Evolutionary conservation across 768 basidiomycete genomes (phyloP).

Genomic region (Mycena indigotica): DNA sequence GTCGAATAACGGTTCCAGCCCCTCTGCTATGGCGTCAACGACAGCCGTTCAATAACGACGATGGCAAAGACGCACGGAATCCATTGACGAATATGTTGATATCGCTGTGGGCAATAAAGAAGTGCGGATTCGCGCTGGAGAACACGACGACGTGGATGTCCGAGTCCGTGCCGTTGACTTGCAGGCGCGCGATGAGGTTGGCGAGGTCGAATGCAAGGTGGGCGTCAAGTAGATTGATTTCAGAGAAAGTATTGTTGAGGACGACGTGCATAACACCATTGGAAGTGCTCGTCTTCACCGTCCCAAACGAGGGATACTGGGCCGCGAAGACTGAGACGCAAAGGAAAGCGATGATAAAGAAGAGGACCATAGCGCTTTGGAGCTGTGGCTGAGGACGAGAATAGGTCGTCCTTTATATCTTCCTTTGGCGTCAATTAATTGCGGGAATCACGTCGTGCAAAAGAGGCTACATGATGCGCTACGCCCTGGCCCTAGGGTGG

Average conservation of each 20-base stretch:
- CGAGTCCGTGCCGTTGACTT: slow-evolving; percentile 1
- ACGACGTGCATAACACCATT: slow-evolving; percentile 1
- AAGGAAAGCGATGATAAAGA: no score
- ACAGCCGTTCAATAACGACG: background rate
- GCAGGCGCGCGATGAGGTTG: slow-evolving; percentile 8
- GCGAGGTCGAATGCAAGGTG: slow-evolving; percentile 5
- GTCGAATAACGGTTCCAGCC: slow-evolving; percentile 3
- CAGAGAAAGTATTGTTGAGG: slow-evolving; percentile 4
- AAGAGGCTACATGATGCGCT: no score
- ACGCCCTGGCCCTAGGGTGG: no score
- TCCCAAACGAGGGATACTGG: slow-evolving; percentile 3
- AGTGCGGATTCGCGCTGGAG: slow-evolving; percentile 7
- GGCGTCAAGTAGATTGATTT: background rate
- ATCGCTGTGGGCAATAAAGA: slow-evolving; percentile 10
- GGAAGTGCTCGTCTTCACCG: background rate
- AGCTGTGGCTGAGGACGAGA: no score
- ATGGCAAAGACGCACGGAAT: background rate
- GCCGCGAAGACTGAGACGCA: no score
- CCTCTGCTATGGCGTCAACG: background rate
- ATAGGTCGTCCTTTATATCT: no score
- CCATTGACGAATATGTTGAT: slow-evolving; percentile 1
- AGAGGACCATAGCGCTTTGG: no score
- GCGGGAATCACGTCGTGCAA: no score
- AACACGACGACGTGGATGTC: slow-evolving; percentile 6
- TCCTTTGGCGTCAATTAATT: no score